These are phyloP conservation scores for Geoglossum glabrum DNA, from an alignment of 495 filamentous ascomycete genomes.

Conservation along the genomic window DNA sequence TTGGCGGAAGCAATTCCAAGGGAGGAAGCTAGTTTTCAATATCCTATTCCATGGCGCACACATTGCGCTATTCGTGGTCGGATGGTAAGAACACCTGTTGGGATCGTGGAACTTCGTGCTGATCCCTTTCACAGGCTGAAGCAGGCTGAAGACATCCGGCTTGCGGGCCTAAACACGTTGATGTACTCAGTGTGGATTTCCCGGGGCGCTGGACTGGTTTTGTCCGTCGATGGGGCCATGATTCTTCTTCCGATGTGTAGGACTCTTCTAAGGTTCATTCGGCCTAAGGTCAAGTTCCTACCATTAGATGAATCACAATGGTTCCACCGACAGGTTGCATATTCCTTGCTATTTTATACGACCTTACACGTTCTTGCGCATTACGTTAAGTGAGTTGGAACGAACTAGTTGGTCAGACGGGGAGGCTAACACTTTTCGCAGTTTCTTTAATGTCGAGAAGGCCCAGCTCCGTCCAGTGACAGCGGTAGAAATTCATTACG, in stretches of 20 bases:
- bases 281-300: slow-evolving; percentile 73
- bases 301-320: slow-evolving; percentile 89
- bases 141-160: slow-evolving; percentile 41
- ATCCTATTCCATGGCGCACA: slow-evolving; percentile 70
- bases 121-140: slow-evolving; percentile 38
- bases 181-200: slow-evolving; percentile 88
- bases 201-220: slow-evolving; percentile 66
- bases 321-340: slow-evolving; percentile 94
- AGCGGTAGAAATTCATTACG: slow-evolving; percentile 87
- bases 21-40: slow-evolving; percentile 58
- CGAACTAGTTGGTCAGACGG: too few relatives aligned
- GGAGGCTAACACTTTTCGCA: slow-evolving; percentile 22
- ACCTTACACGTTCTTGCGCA: slow-evolving; percentile 59
- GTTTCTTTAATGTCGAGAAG: slow-evolving; percentile 90
- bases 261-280: slow-evolving; percentile 61
- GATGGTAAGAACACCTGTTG: slow-evolving; percentile 42
- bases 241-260: slow-evolving; percentile 91
- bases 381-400: slow-evolving; percentile 96
- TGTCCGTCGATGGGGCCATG: slow-evolving; percentile 67
- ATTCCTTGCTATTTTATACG: slow-evolving; percentile 65
- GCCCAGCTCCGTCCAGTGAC: slow-evolving; percentile 58
- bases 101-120: neutral
- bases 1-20: slow-evolving; percentile 27
- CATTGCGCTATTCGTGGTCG: slow-evolving; percentile 58
- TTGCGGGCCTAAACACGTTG: slow-evolving; percentile 64